A percentile compares a stretch with the other conserved stretches of the same genome.
phyloP scores from a whole-genome alignment of 805 yeast genomes.

The Grigorovia yakushimaensis region DNA sequence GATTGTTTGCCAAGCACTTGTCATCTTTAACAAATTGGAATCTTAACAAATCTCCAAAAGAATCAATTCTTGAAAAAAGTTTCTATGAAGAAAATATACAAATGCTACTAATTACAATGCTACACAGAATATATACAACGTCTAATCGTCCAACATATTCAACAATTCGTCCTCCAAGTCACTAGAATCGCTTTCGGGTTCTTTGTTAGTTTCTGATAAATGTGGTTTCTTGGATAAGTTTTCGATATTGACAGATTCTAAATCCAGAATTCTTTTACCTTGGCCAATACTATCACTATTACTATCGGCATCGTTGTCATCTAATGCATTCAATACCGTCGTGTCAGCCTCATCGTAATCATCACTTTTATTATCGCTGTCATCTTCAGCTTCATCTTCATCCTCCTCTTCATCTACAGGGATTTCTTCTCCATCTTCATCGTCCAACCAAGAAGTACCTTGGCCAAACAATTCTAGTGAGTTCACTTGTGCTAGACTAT shows the following conservation, averaged over 20 bases:
- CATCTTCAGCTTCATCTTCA: conserved; percentile 23
- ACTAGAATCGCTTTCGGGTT: conserved; percentile 20
- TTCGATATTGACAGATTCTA: not conserved
- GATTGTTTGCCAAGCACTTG: not conserved
- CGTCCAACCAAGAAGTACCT: conserved; percentile 27
- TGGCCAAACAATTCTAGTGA: conserved; percentile 19
- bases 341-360: conserved; percentile 14
- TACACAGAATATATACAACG: not conserved
- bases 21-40: not conserved
- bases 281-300: not conserved
- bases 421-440: conserved; percentile 26
- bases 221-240: not conserved
- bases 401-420: conserved; percentile 18
- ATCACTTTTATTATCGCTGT: conserved; percentile 7
- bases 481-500: not conserved
- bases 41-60: not conserved
- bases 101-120: not conserved
- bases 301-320: not conserved
- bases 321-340: conserved; percentile 1
- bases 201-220: conserved; percentile 2
- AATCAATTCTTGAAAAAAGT: no score
- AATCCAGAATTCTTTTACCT: not conserved
- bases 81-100: not conserved
- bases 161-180: conserved; percentile 25
- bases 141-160: conserved; percentile 17